phyloP scores from a whole-genome alignment of 371 early-diverging fungal species.

The Zychaea mexicana region DNA sequence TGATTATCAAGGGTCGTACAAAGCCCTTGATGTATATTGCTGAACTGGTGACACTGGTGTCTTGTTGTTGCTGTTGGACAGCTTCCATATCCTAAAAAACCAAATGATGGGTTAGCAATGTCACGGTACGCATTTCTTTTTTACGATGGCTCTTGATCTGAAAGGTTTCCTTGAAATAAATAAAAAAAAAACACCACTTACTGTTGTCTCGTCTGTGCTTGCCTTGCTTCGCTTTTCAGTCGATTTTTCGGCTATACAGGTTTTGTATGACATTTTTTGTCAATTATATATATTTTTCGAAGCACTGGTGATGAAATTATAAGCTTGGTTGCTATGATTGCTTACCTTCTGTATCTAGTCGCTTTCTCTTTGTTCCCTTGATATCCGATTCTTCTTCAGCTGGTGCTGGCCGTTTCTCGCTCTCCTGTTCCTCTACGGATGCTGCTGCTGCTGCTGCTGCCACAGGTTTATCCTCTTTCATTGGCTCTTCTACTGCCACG shows the following conservation, averaged over 20 bases:
- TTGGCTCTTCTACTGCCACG: background rate
- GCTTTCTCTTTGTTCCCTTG: conserved; percentile 13
- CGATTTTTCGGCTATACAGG: background rate
- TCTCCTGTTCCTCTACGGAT: background rate
- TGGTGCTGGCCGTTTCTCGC: background rate
- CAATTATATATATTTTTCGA: background rate
- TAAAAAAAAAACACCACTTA: too few relatives aligned
- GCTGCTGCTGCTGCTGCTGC: conserved; percentile 8
- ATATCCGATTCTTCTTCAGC: background rate
- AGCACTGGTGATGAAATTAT: background rate
- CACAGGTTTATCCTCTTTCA: background rate
- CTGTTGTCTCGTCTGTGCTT: background rate
- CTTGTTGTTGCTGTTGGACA: background rate
- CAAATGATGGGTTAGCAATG: background rate
- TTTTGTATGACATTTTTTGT: background rate
- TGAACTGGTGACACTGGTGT: conserved; percentile 12
- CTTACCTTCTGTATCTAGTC: background rate
- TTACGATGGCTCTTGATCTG: background rate
- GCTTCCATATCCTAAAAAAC: background rate
- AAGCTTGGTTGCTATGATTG: background rate
- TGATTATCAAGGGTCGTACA: conserved; percentile 73
- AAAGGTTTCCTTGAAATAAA: too few relatives aligned
- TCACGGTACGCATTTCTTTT: background rate
- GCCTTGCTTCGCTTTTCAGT: conserved; percentile 3
- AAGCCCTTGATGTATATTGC: conserved; percentile 76